Evolutionary conservation across 306 rosid species (phyloP).

Genomic region (Cicer chorassanicum): DNA sequence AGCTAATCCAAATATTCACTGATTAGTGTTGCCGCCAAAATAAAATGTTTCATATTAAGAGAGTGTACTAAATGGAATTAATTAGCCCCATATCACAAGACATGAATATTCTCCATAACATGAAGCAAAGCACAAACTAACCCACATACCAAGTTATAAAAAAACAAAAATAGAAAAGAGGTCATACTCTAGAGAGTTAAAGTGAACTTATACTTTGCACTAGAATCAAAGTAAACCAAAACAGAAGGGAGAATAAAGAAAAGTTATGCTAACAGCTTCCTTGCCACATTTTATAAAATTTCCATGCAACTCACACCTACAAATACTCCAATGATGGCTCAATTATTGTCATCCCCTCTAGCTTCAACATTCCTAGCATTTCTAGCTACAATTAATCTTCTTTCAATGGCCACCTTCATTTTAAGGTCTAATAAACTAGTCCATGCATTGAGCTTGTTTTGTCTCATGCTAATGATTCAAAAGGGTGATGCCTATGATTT

Average conservation of each 20-base stretch:
- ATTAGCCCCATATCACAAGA: slow-evolving; percentile 67
- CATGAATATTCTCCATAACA: slow-evolving; percentile 71
- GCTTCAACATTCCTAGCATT: slow-evolving; percentile 29
- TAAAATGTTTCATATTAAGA: slow-evolving; percentile 1
- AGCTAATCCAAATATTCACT: too few species aligned
- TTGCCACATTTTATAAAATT: slow-evolving; percentile 50
- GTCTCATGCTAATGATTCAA: slow-evolving; percentile 56
- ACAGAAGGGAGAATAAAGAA: slow-evolving; percentile 55
- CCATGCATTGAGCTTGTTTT: slow-evolving; percentile 54
- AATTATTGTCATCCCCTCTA: slow-evolving; percentile 46
- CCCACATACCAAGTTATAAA: slow-evolving; percentile 59
- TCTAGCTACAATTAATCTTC: not conserved
- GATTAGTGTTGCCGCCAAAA: slow-evolving; percentile 19
- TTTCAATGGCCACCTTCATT: slow-evolving; percentile 56
- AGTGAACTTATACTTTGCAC: slow-evolving; percentile 76
- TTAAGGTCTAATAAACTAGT: slow-evolving; percentile 42
- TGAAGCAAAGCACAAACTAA: slow-evolving; percentile 89
- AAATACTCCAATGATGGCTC: slow-evolving; percentile 55
- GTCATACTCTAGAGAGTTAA: slow-evolving; percentile 41
- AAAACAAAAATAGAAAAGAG: slow-evolving; percentile 49
- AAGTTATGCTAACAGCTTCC: slow-evolving; percentile 62
- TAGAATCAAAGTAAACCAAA: slow-evolving; percentile 68
- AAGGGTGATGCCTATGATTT: slow-evolving; percentile 60
- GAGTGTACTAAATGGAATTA: slow-evolving; percentile 5
- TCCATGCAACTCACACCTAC: slow-evolving; percentile 61